Evolutionary conservation across 78 protist species (phyloP), one percentile per base, ranked within the genome.

Genomic region (Reticulomyxa filosa): DNA sequence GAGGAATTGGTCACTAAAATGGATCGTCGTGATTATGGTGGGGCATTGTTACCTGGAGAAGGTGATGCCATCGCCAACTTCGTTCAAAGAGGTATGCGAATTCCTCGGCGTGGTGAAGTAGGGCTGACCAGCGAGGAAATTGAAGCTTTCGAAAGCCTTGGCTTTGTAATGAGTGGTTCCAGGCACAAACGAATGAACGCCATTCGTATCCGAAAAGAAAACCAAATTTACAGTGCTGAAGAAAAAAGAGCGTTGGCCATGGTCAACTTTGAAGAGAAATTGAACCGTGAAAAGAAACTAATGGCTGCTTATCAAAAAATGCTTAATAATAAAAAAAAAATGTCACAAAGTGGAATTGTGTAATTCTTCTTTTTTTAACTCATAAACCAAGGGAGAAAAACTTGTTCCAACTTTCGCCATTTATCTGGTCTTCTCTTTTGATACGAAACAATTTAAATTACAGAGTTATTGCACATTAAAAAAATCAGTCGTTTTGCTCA

Each of bases 61-160:
- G 94, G 83, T 22, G 78, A 65, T 0, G 89, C 87, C n/a, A 74
- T 75, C 51, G 85, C 88, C 4, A 35, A 39, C 26, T 88, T 57
- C 67, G 88, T 88, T 4, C 36, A 78, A 56, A 55, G 73, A 2
- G 78, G 76, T 67, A 73, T 71, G 83, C 88, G 95, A 38, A 88
- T 88, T 22, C 95, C 95, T 38, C 73, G 95, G 6, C 81, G 95
- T 50, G 95, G 95, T 50, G 95, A 88, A 46, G 79, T 88, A 11
- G 95, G 95, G 25, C 26, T 88, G 25, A 50, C 70, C 0, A 38
- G 72, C 25, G 83, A 83, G 10, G 83, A 88, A 67, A 88, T 88
- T 50, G 33, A 7, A 25, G 0, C 2, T 1, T 88, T 67, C 51
- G 95, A 88, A 68, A 65, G 39, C 3, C 61, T n/a, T 1, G 93